Base-by-base conservation (phyloP, 2,329 filamentous ascomycete species). In the Aureobasidium sp. region DNA sequence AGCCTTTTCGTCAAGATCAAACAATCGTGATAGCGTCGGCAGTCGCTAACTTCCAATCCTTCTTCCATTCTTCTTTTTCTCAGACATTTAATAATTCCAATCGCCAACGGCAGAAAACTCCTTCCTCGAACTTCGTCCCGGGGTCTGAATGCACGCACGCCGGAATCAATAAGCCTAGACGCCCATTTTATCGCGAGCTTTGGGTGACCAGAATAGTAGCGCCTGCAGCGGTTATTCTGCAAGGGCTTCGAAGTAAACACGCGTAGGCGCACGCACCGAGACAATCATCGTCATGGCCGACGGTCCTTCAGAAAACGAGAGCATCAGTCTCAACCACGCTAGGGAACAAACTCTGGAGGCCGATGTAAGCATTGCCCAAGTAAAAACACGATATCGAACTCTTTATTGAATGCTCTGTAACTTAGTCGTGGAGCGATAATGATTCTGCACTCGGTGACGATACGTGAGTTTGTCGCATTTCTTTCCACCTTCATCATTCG, bases 391-490 rank as follows among this genome's bases (percentile, higher is more conserved):
- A 34, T 21, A 21, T 11, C 3, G 32, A 32, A 32, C 16, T 47
- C 3, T 7, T 16, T 32, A 9, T 32, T 54, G 21, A 61, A 21
- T 3, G 13, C 42, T 21, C 21, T 6, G 30, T 13, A 21, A 21
- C 5, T 4, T 44, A 65, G 63, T 60, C 62, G 11, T 62, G 69
- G 66, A 69, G 71, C 39, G 63, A 66, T 53, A 71, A 69, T 48
- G 72, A 74, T 64, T 73, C 72, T 61, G 71, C 72, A 9, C 62
- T 74, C 9, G 72, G 72, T 36, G 69, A 68, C 61, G 72, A 74
- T 63, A 68, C 68, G 70, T 50, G 42, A 50, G 52, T 21, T 25
- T 13, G 29, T 6, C 21, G 21, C 21, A 21, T 48, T 5, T 30
- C 11, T 34, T 36, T 36, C 27, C 36, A 3, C 50, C 10, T 54